phyloP scores from a whole-genome alignment of 1,139 yeast genomes.

The Yamadazyma dushanensis region DNA sequence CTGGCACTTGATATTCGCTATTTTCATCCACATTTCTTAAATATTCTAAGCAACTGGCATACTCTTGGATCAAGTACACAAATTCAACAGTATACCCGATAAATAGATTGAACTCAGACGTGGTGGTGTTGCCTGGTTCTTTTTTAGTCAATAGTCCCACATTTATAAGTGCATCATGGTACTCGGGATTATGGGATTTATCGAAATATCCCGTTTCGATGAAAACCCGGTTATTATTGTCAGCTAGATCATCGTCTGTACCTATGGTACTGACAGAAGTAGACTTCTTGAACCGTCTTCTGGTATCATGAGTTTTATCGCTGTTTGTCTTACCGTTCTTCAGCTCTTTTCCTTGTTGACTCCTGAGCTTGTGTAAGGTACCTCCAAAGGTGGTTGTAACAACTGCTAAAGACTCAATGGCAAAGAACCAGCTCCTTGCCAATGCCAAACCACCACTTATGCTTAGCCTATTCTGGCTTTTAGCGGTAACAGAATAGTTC shows the following conservation, averaged over 20 bases:
- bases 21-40: constrained; percentile 15
- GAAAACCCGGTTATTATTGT: constrained; percentile 22
- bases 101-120: constrained; percentile 32
- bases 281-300: background rate
- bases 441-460: constrained; percentile 42
- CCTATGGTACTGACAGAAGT: background rate
- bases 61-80: constrained; percentile 30
- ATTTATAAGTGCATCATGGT: constrained; percentile 33
- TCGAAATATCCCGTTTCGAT: constrained; percentile 37
- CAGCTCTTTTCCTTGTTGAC: background rate
- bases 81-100: constrained; percentile 33
- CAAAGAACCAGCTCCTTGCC: constrained; percentile 47
- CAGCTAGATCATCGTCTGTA: constrained; percentile 15
- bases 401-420: constrained; percentile 41
- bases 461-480: constrained; percentile 12
- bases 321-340: background rate
- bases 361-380: constrained; percentile 15
- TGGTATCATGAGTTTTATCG: background rate
- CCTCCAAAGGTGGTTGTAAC: constrained; percentile 34
- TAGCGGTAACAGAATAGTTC: constrained; percentile 28
- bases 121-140: constrained; percentile 5
- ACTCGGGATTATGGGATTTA: constrained; percentile 27
- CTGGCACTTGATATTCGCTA: constrained; percentile 19
- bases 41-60: constrained; percentile 25
- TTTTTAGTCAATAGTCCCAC: constrained; percentile 28